phyloP scores from a whole-genome alignment of 163 green algal species.

The Scenedesmus sp. region DNA sequence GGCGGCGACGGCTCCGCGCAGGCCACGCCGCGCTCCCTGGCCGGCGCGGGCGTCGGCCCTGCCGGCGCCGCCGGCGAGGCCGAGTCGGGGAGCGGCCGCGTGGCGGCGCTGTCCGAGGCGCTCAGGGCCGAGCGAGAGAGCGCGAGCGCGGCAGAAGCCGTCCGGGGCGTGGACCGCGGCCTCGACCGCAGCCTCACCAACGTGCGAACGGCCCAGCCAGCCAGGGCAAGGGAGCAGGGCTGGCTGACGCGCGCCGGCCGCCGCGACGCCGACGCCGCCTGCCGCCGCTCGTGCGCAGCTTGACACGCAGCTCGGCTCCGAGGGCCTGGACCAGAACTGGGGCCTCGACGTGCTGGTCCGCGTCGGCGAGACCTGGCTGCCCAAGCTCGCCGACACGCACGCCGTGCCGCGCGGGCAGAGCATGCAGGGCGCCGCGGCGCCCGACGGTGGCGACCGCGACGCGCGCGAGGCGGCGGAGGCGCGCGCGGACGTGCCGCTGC shows the following conservation, averaged over 20 bases:
- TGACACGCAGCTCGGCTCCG: conserved; percentile 30
- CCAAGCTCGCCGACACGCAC: conserved; percentile 55
- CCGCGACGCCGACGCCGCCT: too few relatives aligned
- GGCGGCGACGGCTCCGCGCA: not conserved
- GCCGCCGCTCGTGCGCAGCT: conserved; percentile 6
- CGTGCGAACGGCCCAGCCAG: too few relatives aligned
- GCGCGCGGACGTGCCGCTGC: conserved; percentile 64
- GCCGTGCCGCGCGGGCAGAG: not conserved
- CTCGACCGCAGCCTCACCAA: conserved; percentile 33
- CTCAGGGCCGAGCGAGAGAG: conserved; percentile 1
- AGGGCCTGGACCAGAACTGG: conserved; percentile 73
- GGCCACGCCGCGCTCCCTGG: not conserved
- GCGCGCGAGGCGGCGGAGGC: not conserved
- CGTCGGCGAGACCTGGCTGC: conserved; percentile 77
- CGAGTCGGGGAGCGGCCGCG: not conserved
- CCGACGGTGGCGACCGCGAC: not conserved
- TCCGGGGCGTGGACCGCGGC: conserved; percentile 23
- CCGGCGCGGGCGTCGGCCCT: not conserved
- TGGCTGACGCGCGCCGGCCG: too few relatives aligned
- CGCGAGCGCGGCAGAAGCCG: conserved; percentile 1
- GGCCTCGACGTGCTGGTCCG: conserved; percentile 75
- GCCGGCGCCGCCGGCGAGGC: not conserved
- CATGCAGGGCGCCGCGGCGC: not conserved
- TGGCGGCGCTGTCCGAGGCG: conserved; percentile 10
- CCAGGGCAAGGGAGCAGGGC: too few relatives aligned